Evolutionary conservation across 495 filamentous ascomycete species (phyloP), one percentile per base, ranked within the genome.

Genomic region (Aspergillus biplanus): DNA sequence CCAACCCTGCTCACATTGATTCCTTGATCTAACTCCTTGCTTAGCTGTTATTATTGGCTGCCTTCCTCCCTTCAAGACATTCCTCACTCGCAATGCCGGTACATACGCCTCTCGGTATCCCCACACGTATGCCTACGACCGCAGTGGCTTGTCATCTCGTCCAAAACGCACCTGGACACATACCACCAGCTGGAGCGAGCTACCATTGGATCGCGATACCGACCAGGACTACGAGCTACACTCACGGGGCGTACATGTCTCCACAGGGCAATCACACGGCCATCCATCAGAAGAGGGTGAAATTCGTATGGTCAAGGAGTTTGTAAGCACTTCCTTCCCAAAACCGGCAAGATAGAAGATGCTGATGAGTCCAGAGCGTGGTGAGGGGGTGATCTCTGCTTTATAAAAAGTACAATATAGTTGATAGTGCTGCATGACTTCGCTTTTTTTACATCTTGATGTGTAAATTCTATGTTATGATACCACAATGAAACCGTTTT

Each of bases 11-110:
- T 15, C 31, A 31, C 21, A 34, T 7, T 33, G 6, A 9, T 18
- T 12, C 54, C 21, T 27, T 6, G 8, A 44, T 44, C 39, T 44
- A 44, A 12, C n/a, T 15, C 6, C n/a, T 15, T 9, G 8, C 46
- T 12, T 52, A 83, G 81, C 81, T 42, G 72, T 83, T 16, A 71
- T 82, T 8, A 75, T 84, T 21, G 80, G 80, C 15, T 81, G 80
- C 52, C 75, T 82, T 0, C 79, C 80, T 4, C 79, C 79, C 1
- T 79, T 83, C 63, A 80, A 80, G 62, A 69, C 73, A 9, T 59
- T 73, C n/a, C 58, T 73, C 31, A 67, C 67, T 2, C 52, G 59
- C n/a, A 56, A 33, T 8, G 55, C 58, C 9, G 15, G 54, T 3
- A 47, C 32, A 15, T 52, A 42, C 11, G 31, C 52, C 4, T 55